Percentiles rank a stretch among this genome's conserved stretches.
Conservation (phyloP, 2,329 filamentous ascomycete genomes). For the Pseudogymnoascus sp. region DNA sequence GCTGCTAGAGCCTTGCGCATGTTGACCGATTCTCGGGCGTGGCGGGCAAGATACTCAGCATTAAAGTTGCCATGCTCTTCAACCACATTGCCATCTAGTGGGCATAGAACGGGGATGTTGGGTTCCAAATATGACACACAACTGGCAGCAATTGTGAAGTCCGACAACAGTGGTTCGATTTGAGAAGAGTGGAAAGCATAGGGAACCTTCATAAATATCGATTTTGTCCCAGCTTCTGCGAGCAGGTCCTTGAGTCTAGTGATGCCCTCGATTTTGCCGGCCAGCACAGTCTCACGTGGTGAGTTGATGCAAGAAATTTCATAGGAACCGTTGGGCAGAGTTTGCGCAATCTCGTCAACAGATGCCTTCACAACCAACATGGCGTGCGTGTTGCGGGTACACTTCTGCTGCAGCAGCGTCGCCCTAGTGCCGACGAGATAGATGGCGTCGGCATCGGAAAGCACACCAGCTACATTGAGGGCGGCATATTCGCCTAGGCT, state of each 20-base stretch:
- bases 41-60: slow-evolving; percentile 55
- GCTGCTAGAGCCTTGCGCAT: slow-evolving; percentile 55
- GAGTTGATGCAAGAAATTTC: slow-evolving; percentile 66
- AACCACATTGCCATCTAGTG: slow-evolving; percentile 55
- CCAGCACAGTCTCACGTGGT: slow-evolving; percentile 67
- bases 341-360: slow-evolving; percentile 34
- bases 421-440: slow-evolving; percentile 64
- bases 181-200: slow-evolving; percentile 62
- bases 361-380: slow-evolving; percentile 50
- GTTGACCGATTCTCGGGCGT: slow-evolving; percentile 63
- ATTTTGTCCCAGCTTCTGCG: slow-evolving; percentile 47
- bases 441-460: slow-evolving; percentile 65
- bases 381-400: slow-evolving; percentile 58
- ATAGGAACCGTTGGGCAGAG: slow-evolving; percentile 41
- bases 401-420: slow-evolving; percentile 54
- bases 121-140: slow-evolving; percentile 50
- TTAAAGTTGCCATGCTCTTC: slow-evolving; percentile 48
- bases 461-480: slow-evolving; percentile 60
- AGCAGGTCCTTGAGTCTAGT: slow-evolving; percentile 43
- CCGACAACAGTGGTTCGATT: slow-evolving; percentile 53
- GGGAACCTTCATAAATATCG: slow-evolving; percentile 53
- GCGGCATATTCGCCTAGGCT: slow-evolving; percentile 70
- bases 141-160: slow-evolving; percentile 48
- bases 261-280: slow-evolving; percentile 47
- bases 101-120: slow-evolving; percentile 58